These are phyloP conservation scores for Blastocystis sp. DNA, from an alignment of 352 stramenopile species.

Conservation along the genomic window DNA sequence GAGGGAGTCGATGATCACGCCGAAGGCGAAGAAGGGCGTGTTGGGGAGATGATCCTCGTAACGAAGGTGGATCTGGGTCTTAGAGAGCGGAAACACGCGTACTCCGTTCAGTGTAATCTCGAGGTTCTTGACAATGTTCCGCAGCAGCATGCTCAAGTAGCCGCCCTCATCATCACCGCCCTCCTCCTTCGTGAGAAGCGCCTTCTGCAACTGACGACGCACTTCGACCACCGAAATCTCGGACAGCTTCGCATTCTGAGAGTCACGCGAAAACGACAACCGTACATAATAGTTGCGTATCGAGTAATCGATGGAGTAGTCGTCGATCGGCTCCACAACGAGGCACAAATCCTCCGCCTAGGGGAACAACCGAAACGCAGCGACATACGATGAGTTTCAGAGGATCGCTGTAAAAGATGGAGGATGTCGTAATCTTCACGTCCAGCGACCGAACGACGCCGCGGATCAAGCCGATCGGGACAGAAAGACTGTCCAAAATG, in stretches of 20 bases:
- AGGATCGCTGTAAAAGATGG: constrained; percentile 60
- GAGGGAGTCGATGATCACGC: constrained; percentile 32
- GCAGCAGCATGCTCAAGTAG: constrained; percentile 19
- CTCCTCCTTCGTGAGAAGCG: constrained; percentile 60
- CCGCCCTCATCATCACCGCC: constrained; percentile 59
- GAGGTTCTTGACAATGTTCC: constrained; percentile 66
- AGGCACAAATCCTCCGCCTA: constrained; percentile 64
- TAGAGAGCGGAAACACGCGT: background rate
- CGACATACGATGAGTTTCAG: background rate
- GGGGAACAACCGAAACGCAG: background rate
- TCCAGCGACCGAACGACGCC: constrained; percentile 41
- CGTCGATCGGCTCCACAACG: constrained; percentile 58
- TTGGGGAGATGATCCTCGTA: constrained; percentile 60
- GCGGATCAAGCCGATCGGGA: constrained; percentile 43
- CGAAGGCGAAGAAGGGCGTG: constrained; percentile 51
- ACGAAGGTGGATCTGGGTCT: constrained; percentile 31
- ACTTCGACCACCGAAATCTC: constrained; percentile 59
- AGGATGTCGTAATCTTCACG: constrained; percentile 25
- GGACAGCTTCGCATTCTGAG: constrained; percentile 51
- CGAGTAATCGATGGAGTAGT: constrained; percentile 57
- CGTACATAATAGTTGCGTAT: constrained; percentile 68
- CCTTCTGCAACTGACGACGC: constrained; percentile 50
- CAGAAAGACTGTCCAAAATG: constrained; percentile 45
- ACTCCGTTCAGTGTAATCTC: constrained; percentile 52
- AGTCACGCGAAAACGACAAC: background rate